phyloP scores from a whole-genome alignment of 768 basidiomycete genomes.

The Chiua virens region DNA sequence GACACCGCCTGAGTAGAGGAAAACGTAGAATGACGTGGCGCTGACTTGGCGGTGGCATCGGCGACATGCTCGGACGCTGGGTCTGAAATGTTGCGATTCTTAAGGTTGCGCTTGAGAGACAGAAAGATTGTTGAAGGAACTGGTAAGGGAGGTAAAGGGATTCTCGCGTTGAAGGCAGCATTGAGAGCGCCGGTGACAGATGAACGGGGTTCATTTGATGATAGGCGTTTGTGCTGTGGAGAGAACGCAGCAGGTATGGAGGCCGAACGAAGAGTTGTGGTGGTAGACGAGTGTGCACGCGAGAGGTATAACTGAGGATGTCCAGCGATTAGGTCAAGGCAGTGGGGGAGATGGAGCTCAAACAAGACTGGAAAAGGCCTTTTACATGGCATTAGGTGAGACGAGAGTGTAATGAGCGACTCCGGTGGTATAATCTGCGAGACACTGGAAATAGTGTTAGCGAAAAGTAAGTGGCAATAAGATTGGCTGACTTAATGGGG shows the following conservation, averaged over 20 bases:
- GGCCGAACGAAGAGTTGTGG: slow-evolving; percentile 13
- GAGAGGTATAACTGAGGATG: slow-evolving; percentile 46
- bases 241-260: slow-evolving; percentile 17
- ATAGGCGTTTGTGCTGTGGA: slow-evolving; percentile 8
- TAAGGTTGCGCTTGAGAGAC: slow-evolving; percentile 24
- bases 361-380: slow-evolving; percentile 34
- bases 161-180: slow-evolving; percentile 18
- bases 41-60: not conserved
- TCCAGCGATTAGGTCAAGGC: slow-evolving; percentile 35
- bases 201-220: slow-evolving; percentile 9
- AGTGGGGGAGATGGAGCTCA: slow-evolving; percentile 31
- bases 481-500: slow-evolving; percentile 72
- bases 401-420: slow-evolving; percentile 42
- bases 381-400: slow-evolving; percentile 28
- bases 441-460: slow-evolving; percentile 36
- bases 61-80: not conserved
- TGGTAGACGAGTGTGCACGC: slow-evolving; percentile 21
- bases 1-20: not conserved
- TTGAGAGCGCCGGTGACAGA: slow-evolving; percentile 25
- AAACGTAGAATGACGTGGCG: not conserved
- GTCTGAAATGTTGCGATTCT: not conserved
- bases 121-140: slow-evolving; percentile 19
- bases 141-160: slow-evolving; percentile 17
- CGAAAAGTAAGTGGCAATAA: not conserved
- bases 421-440: slow-evolving; percentile 59